Evolutionary conservation across 768 basidiomycete species (phyloP), one percentile per base, ranked within the genome.

Genomic region (Mycena floridula): DNA sequence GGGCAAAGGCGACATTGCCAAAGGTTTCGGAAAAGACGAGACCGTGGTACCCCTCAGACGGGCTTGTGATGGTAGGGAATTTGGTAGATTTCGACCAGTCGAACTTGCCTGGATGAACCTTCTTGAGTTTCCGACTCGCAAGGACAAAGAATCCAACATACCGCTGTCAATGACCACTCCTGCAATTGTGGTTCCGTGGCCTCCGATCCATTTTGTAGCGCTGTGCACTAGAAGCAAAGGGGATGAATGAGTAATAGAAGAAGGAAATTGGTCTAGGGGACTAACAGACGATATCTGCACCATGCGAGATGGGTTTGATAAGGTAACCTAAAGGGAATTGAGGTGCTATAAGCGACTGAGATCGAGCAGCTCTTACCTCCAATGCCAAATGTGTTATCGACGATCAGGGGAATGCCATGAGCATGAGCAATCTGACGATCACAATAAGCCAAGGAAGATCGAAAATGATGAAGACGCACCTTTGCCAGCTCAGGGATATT

Each of bases 151-250:
- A 6, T 30, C 20, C 27, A 43, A 54, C 43, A 16, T 36, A 76
- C 85, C 86, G 7, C 76, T 73, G 58, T 89, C 86, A 38, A 90
- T 61, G 46, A 91, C 66, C 23, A 88, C 77, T 32, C 88, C 89
- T 4, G 72, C 86, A 38, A 91, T 85, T 20, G 83, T 85, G 0
- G 81, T 89, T 24, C 89, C 87, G 48, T 88, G 85, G 0, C 84
- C 82, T 11, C 83, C 81, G 25, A 89, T 39, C 89, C 88, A 91
- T 55, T 91, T 89, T 1, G 88, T 89, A 1, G 84, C 84, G 40
- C 81, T 84, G 58, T 89, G 81, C 15, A 88, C 81, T 71, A 44
- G 23, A 25, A 23, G 16, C n/a, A n/a, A n/a, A 11, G n/a, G 24
- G 23, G 20, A 22, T 9, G 24, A n/a, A n/a, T 22, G n/a, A 8